Evolutionary conservation across 208 protist species (phyloP).

Genomic region (Crithidia acanthocephali): DNA sequence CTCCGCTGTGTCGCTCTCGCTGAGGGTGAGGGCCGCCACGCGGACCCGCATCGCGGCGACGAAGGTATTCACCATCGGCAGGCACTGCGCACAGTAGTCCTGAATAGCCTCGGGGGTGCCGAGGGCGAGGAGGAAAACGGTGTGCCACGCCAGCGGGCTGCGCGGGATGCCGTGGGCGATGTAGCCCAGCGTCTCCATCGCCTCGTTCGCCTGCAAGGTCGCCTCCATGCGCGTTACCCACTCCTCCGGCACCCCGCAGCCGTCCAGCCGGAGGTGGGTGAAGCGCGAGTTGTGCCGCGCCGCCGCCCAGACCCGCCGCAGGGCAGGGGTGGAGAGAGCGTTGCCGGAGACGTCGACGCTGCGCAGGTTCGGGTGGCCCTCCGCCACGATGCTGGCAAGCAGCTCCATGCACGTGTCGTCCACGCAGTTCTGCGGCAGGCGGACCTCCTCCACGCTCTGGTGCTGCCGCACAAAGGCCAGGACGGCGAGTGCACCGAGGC

Average conservation of each 20-base stretch:
- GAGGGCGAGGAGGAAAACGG: constrained; percentile 68
- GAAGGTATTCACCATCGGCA: constrained; percentile 68
- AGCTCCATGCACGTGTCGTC: constrained; percentile 65
- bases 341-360: constrained; percentile 74
- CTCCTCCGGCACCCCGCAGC: constrained; percentile 62
- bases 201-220: constrained; percentile 53
- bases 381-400: constrained; percentile 53
- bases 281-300: constrained; percentile 42
- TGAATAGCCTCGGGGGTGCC: constrained; percentile 42
- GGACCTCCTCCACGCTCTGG: constrained; percentile 56
- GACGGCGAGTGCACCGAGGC: constrained; percentile 67
- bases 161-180: constrained; percentile 49
- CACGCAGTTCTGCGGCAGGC: constrained; percentile 70
- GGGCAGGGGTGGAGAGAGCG: constrained; percentile 60
- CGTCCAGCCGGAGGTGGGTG: constrained; percentile 42
- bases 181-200: constrained; percentile 56
- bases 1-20: constrained; percentile 49
- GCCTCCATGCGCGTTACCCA: constrained; percentile 73
- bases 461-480: constrained; percentile 71
- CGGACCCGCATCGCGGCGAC: constrained; percentile 60
- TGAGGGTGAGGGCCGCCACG: constrained; percentile 66
- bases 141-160: constrained; percentile 54
- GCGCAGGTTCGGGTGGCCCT: constrained; percentile 54
- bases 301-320: constrained; percentile 73
- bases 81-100: constrained; percentile 58